Evolutionary conservation across 768 basidiomycete genomes (phyloP), one percentile per base, ranked within the genome.

Genomic region (Paxillus rubicundulus): DNA sequence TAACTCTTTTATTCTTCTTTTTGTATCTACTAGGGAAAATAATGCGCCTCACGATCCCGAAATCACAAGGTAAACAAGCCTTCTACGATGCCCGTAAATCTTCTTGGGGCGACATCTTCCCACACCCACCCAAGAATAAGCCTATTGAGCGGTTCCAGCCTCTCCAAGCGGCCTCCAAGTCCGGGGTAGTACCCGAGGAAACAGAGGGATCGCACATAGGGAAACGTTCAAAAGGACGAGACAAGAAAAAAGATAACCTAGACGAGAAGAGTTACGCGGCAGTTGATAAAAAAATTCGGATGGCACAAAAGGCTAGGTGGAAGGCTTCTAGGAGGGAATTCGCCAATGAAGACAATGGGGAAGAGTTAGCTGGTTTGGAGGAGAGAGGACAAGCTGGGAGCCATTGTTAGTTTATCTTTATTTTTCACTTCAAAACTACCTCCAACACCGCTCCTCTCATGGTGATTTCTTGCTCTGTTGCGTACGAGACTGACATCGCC

Each of bases 51-150:
- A 96, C 89, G 5, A 85, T 96, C 36, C 90, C 96, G 0, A 93
- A 84, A 60, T 95, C 92, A 2, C 94, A 95, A 72, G 94, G 94
- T n/a, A 95, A 92, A 68, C 94, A 98, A 61, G 79, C 82, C 0
- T 99, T 84, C 65, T 93, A 98, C 65, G 97, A 98, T 67, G 94
- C 95, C 2, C 85, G 95, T 33, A 98, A 98, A 72, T 85, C 90
- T 0, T 72, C 70, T 9, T 98, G 96, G 95, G 97, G 97, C 17
- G 97, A 98, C 66, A 76, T 92, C 20, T 98, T 98, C 71, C 97
- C 97, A 18, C 95, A 98, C 64, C 70, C 76, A 16, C 83, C 93
- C 5, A 94, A 93, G 70, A 91, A 89, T 63, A 63, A 75, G 6
- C 84, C 88, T 0, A 82, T 89, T 50, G 81, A 85, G 56, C 83